Base-by-base conservation (phyloP, 73 alveolate species). In the Effrenium voratum region DNA sequence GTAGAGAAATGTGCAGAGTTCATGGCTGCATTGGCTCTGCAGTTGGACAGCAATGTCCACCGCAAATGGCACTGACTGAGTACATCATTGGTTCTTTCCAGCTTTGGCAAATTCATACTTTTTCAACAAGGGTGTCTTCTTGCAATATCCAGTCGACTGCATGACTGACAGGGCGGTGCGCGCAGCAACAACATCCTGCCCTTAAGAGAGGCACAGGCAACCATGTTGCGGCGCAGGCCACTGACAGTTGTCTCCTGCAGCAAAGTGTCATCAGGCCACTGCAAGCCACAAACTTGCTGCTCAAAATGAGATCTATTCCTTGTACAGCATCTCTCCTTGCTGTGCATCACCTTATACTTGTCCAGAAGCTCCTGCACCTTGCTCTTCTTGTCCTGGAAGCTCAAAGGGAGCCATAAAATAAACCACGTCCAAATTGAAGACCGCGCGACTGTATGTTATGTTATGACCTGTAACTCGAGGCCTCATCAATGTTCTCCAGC, bases 141-240 rank as follows among this genome's bases (percentile, higher is more conserved):
- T 15, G 22, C 68, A 12, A n/a, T n/a, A n/a, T n/a, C n/a, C n/a
- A n/a, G n/a, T n/a, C n/a, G n/a, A n/a, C n/a, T n/a, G n/a, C n/a
- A n/a, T n/a, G n/a, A 38, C 40, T 24, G n/a, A 36, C 24, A 41
- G 68, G 30, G 22, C 68, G 68, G 68, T 55, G 68, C 68, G 22
- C 30, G 68, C 68, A 12, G 22, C 22, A 55, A 12, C 68, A 55
- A 55, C 68, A n/a, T n/a, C 68, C 68, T 55, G 12, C 68, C 22
- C 68, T 15, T 68, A 28, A 43, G 90, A 63, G 22, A 40, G 90
- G 40, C 5, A 66, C 98, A 91, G 1, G 98, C 98, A 36, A 91
- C 90, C 98, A 91, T 91, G 90, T 91, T 91, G 98, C 98, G 98
- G 43, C 98, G 87, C 76, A 91, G 45, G 70, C 98, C 98, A 34